Percentiles rank a stretch among this genome's conserved stretches.
phyloP scores from a whole-genome alignment of 768 basidiomycete species.

The Amanita polypyramis region DNA sequence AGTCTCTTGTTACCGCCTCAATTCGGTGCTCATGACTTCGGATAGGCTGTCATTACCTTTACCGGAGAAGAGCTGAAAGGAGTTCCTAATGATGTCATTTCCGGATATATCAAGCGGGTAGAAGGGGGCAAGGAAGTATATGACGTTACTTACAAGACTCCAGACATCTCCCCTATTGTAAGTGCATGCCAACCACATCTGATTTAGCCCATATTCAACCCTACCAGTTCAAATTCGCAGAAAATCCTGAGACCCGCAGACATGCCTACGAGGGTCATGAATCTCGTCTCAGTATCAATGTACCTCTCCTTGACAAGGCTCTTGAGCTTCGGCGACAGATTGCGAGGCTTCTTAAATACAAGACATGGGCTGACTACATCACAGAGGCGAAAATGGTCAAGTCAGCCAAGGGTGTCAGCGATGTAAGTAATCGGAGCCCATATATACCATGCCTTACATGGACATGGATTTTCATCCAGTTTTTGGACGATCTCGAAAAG shows the following conservation, averaged over 20 bases:
- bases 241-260: conserved; percentile 57
- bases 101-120: conserved; percentile 61
- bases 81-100: conserved; percentile 69
- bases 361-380: conserved; percentile 76
- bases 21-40: background rate
- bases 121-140: conserved; percentile 50
- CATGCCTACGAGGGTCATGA: conserved; percentile 61
- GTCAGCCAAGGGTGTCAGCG: conserved; percentile 44
- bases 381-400: conserved; percentile 87
- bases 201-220: background rate
- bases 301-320: conserved; percentile 55
- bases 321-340: conserved; percentile 64
- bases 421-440: conserved; percentile 27
- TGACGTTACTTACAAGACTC: conserved; percentile 74
- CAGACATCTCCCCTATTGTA: conserved; percentile 73
- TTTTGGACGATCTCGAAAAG: conserved; percentile 64
- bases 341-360: conserved; percentile 57
- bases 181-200: conserved; percentile 12
- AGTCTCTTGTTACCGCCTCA: background rate
- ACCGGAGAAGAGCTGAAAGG: conserved; percentile 69
- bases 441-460: conserved; percentile 3
- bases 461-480: conserved; percentile 29
- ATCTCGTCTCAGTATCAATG: conserved; percentile 56
- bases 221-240: conserved; percentile 68
- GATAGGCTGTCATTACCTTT: conserved; percentile 51